phyloP scores from a whole-genome alignment of 2,329 filamentous ascomycete genomes.

The Didymella pinodella region DNA sequence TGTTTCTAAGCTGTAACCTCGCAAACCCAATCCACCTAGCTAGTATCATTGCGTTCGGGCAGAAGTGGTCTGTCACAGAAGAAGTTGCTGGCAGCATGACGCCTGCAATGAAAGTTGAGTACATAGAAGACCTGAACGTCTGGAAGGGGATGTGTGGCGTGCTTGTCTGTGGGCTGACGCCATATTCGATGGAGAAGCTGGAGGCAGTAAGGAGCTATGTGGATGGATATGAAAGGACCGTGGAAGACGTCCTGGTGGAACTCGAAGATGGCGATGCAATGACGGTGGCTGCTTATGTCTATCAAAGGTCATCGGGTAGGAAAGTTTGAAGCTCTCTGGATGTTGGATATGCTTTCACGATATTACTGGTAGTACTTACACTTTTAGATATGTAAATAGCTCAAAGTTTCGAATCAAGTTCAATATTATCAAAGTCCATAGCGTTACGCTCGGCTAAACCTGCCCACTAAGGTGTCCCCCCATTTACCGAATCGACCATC shows the following conservation, averaged over 20 bases:
- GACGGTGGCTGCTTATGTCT: neutral
- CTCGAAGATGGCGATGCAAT: constrained; percentile 1
- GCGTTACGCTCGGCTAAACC: neutral
- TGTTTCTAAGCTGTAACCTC: constrained; percentile 1
- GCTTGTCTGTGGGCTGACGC: neutral
- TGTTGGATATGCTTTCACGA: neutral
- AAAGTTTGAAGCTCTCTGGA: neutral
- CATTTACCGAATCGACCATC: constrained; percentile 1
- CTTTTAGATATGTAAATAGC: neutral
- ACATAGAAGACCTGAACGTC: neutral
- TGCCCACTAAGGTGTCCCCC: neutral
- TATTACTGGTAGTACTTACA: neutral
- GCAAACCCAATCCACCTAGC: constrained; percentile 3
- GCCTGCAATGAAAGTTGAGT: neutral
- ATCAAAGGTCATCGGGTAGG: neutral
- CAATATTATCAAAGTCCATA: neutral
- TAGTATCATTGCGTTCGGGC: neutral
- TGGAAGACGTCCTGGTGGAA: neutral
- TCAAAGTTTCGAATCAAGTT: neutral
- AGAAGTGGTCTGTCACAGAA: neutral
- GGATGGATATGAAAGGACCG: neutral
- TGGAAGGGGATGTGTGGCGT: neutral
- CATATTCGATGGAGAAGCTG: neutral
- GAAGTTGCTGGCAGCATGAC: neutral
- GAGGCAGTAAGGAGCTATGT: neutral